Evolutionary conservation across 2,329 filamentous ascomycete species (phyloP).

Genomic region (Paradendryphiella salina): DNA sequence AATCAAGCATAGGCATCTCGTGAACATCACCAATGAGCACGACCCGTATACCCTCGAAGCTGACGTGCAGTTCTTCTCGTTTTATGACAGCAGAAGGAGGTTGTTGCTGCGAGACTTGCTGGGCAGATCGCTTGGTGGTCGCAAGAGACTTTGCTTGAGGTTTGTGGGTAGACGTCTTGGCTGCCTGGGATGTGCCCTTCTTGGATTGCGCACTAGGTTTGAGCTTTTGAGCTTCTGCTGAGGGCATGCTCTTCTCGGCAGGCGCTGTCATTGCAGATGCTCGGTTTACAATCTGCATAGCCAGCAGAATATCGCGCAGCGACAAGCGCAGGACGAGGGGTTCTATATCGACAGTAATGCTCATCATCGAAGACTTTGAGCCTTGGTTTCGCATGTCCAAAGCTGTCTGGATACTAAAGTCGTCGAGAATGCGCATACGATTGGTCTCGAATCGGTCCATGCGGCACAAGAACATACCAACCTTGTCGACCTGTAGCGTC

Average conservation of each 20-base stretch:
- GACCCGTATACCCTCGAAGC: conserved; percentile 84
- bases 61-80: conserved; percentile 81
- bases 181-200: conserved; percentile 55
- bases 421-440: conserved; percentile 87
- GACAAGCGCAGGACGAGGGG: conserved; percentile 89
- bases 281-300: conserved; percentile 87
- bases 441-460: conserved; percentile 98
- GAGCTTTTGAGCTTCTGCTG: conserved; percentile 60
- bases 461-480: conserved; percentile 97
- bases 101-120: conserved; percentile 60
- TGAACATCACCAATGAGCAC: conserved; percentile 95
- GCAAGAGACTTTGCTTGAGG: conserved; percentile 53
- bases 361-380: conserved; percentile 65
- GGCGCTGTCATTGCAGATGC: conserved; percentile 82
- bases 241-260: conserved; percentile 51
- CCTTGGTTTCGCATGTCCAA: conserved; percentile 73
- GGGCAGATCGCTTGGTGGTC: conserved; percentile 48
- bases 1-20: conserved; percentile 90
- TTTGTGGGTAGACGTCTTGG: conserved; percentile 52
- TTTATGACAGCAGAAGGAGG: conserved; percentile 60
- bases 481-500: conserved; percentile 88
- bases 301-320: conserved; percentile 89
- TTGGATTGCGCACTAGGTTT: conserved; percentile 53
- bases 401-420: conserved; percentile 89
- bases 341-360: conserved; percentile 84